A percentile compares a stretch with the other conserved stretches of the same genome.
Evolutionary conservation across 164 flowering plant genomes (phyloP).

Genomic region (Platanus orientalis): DNA sequence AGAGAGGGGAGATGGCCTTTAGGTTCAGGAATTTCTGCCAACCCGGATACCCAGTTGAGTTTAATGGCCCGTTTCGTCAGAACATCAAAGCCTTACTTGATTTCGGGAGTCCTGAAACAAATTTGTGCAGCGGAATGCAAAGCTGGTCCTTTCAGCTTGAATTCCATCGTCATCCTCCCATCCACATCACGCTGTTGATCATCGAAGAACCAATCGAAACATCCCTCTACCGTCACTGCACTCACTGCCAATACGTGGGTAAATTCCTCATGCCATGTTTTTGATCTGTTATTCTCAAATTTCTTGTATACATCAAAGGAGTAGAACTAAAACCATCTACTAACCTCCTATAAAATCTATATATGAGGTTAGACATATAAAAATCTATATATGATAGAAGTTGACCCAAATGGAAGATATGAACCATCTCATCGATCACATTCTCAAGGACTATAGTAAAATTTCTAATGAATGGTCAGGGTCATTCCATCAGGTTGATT

Average conservation of each 20-base stretch:
- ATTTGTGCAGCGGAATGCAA: conserved; percentile 25
- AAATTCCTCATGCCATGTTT: conserved; percentile 9
- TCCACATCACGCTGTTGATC: conserved; percentile 51
- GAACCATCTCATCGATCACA: too few species aligned
- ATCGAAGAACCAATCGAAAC: conserved; percentile 63
- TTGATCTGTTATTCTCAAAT: neutral
- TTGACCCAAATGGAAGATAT: too few species aligned
- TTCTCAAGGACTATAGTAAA: too few species aligned
- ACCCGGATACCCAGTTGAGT: conserved; percentile 55
- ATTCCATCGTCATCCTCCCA: conserved; percentile 55
- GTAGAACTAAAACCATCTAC: neutral
- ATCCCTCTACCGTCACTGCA: conserved; percentile 50
- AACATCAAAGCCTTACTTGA: conserved; percentile 65
- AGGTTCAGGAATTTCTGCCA: conserved; percentile 72
- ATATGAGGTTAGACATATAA: neutral
- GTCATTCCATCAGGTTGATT: neutral
- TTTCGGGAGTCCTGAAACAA: conserved; percentile 48
- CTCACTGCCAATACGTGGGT: conserved; percentile 81
- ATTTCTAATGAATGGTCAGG: neutral
- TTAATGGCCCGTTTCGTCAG: conserved; percentile 53
- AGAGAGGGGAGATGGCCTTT: conserved; percentile 59
- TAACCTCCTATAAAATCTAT: neutral
- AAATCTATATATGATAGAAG: too few species aligned
- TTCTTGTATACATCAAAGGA: neutral
- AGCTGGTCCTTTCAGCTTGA: conserved; percentile 89